Percentiles rank a stretch among this genome's conserved stretches.
Conservation (phyloP, 805 yeast genomes). For the Barnettozyma populi region DNA sequence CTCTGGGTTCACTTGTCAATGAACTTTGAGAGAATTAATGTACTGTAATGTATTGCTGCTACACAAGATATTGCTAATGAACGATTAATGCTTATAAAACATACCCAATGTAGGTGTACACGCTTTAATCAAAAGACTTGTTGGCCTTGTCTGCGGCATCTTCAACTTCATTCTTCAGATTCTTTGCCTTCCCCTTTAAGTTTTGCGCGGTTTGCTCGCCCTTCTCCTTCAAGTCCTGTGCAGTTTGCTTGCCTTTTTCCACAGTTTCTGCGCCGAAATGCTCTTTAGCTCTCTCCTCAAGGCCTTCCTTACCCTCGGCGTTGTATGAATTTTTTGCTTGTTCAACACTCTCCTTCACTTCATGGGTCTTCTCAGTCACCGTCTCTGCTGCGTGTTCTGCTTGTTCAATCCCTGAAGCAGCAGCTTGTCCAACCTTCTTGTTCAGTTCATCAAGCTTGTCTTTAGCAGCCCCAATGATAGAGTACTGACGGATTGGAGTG, state of each 20-base stretch:
- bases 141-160: constrained; percentile 1
- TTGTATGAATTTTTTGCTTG: neutral
- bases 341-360: constrained; percentile 3
- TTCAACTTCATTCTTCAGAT: constrained; percentile 6
- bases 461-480: constrained; percentile 21
- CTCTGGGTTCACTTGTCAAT: constrained; percentile 1
- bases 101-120: neutral
- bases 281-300: constrained; percentile 7
- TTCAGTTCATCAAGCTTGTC: constrained; percentile 19
- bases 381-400: constrained; percentile 15
- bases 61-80: constrained; percentile 1
- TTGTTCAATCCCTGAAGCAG: constrained; percentile 17
- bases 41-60: neutral
- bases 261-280: neutral
- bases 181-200: constrained; percentile 6
- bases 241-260: constrained; percentile 6
- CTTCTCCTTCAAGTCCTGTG: constrained; percentile 4
- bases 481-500: constrained; percentile 13
- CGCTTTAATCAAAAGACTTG: neutral
- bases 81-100: neutral
- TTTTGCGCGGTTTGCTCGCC: constrained; percentile 2
- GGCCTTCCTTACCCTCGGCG: constrained; percentile 5
- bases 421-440: constrained; percentile 22
- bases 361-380: constrained; percentile 8
- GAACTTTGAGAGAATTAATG: neutral